Conservation (phyloP, 148 eudicot genomes). For the Chenopodium berlandieri region DNA sequence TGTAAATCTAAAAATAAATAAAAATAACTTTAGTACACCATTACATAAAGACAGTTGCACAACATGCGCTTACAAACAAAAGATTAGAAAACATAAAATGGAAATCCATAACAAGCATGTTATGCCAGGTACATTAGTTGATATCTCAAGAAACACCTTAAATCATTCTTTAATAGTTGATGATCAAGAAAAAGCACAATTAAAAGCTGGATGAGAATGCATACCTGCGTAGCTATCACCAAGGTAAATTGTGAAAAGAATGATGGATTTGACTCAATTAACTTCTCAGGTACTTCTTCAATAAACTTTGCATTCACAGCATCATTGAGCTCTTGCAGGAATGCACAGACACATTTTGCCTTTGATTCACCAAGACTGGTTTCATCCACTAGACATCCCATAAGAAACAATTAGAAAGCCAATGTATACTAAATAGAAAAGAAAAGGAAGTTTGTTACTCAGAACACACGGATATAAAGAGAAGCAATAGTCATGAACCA, state of each 20-base stretch:
- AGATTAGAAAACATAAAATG: background rate
- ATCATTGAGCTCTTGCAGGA: conserved; percentile 95
- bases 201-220: conserved; percentile 18
- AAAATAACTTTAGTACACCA: background rate
- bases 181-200: background rate
- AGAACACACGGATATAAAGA: background rate
- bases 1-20: background rate
- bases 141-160: background rate
- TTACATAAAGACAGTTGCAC: background rate
- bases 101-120: background rate
- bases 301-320: conserved; percentile 92
- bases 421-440: background rate
- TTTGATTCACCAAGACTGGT: conserved; percentile 84
- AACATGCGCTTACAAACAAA: background rate
- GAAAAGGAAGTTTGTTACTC: background rate
- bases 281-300: conserved; percentile 71
- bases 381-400: conserved; percentile 60
- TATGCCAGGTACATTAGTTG: background rate
- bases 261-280: conserved; percentile 77
- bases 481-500: background rate
- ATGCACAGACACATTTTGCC: conserved; percentile 86
- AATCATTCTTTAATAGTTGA: background rate
- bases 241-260: conserved; percentile 92
- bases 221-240: conserved; percentile 94
- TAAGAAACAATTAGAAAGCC: conserved; percentile 17